A percentile compares a stretch with the other conserved stretches of the same genome.
Conservation (phyloP, 371 early-diverging fungal genomes). For the Mucor plumbeus region DNA sequence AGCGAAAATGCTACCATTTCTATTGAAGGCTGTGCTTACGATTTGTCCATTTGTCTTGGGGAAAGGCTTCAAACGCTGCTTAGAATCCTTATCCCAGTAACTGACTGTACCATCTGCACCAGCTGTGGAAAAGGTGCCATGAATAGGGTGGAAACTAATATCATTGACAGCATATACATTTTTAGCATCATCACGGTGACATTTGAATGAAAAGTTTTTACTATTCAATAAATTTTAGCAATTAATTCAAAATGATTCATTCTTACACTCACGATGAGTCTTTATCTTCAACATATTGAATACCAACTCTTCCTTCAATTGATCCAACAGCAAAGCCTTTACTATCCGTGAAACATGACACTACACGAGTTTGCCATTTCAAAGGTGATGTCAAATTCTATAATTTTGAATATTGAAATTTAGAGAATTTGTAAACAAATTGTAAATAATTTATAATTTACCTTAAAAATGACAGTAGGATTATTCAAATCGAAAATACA, state of each 20-base stretch:
- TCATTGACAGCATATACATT: conserved; percentile 84
- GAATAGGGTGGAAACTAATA: conserved; percentile 84
- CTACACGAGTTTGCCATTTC: conserved; percentile 86
- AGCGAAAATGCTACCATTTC: conserved; percentile 89
- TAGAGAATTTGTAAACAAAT: not conserved
- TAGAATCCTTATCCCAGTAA: conserved; percentile 96
- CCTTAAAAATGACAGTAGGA: conserved; percentile 78
- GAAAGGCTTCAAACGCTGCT: conserved; percentile 82
- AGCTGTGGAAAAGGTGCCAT: conserved; percentile 91
- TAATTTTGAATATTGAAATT: not conserved
- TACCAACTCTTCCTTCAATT: conserved; percentile 93
- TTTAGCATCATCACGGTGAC: conserved; percentile 84
- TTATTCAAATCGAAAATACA: conserved; percentile 81
- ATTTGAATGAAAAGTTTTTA: conserved; percentile 91
- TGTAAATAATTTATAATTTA: conserved; percentile 9
- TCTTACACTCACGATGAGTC: conserved; percentile 64
- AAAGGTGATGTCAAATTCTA: conserved; percentile 75
- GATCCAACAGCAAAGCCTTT: conserved; percentile 90
- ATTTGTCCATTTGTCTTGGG: conserved; percentile 70
- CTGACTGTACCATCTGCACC: conserved; percentile 92
- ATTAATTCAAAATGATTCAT: not conserved
- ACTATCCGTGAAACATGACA: conserved; percentile 78
- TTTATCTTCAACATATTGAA: conserved; percentile 89
- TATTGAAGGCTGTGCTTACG: conserved; percentile 82
- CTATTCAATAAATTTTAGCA: conserved; percentile 31